Evolutionary conservation across 2,329 filamentous ascomycete species (phyloP).

Genomic region (Trichoderma semiorbis): DNA sequence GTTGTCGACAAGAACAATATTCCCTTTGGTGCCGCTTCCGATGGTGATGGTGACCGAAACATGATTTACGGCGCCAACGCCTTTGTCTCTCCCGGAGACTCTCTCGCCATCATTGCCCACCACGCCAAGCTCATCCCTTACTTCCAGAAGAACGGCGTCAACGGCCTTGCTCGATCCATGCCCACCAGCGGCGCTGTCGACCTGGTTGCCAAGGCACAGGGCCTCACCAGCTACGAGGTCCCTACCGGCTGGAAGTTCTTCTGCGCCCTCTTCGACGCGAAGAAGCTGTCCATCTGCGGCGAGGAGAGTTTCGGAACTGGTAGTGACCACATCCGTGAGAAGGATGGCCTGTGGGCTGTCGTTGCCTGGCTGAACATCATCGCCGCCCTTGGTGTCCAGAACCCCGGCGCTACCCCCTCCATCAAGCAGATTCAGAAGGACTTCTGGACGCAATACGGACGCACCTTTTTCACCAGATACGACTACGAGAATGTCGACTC

Average conservation of each 20-base stretch:
- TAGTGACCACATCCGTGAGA: constrained; percentile 98
- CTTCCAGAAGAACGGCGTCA: constrained; percentile 96
- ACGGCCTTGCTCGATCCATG: constrained; percentile 94
- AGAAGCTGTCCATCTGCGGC: constrained; percentile 97
- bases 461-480: constrained; percentile 98
- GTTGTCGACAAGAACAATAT: constrained; percentile 87
- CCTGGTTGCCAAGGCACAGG: constrained; percentile 91
- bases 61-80: constrained; percentile 99
- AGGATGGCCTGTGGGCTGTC: constrained; percentile 96
- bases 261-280: constrained; percentile 88
- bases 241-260: constrained; percentile 99
- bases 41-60: constrained; percentile 97
- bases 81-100: constrained; percentile 96
- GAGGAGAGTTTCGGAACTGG: constrained; percentile 98
- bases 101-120: constrained; percentile 95
- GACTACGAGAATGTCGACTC: constrained; percentile 96
- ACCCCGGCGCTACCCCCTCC: constrained; percentile 75
- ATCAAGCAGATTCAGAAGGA: constrained; percentile 96
- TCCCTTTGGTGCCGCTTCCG: constrained; percentile 93
- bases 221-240: constrained; percentile 89
- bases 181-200: constrained; percentile 94
- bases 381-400: constrained; percentile 82
- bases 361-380: constrained; percentile 99
- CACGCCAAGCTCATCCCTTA: constrained; percentile 95
- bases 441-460: constrained; percentile 95